phyloP scores from a whole-genome alignment of 108 stramenopile species.

The Pseudonitzschia multiseries region DNA sequence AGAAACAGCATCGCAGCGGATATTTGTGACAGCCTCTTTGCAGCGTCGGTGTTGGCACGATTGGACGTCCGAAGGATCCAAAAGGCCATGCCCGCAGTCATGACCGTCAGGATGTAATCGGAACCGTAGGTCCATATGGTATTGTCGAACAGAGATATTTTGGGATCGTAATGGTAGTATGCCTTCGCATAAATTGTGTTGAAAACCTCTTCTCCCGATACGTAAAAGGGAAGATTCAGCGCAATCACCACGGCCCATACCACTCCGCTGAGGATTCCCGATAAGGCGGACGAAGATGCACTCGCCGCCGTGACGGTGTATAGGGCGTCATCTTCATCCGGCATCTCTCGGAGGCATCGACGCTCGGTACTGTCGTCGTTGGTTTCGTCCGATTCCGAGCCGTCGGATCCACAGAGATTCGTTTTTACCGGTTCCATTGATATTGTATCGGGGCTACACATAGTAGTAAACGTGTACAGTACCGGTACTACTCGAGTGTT shows the following conservation, averaged over 20 bases:
- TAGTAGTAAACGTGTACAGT: no score
- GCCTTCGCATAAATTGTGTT: slow-evolving; percentile 54
- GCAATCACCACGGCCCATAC: slow-evolving; percentile 6
- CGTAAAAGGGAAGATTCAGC: slow-evolving; percentile 49
- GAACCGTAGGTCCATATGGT: slow-evolving; percentile 81
- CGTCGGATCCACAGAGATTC: background rate
- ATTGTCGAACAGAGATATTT: slow-evolving; percentile 67
- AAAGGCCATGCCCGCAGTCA: slow-evolving; percentile 49
- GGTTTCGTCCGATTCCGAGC: background rate
- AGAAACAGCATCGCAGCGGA: slow-evolving; percentile 45
- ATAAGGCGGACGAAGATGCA: background rate
- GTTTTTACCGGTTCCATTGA: background rate
- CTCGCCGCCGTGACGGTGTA: background rate
- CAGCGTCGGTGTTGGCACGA: background rate
- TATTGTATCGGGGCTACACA: no score
- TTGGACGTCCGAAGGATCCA: slow-evolving; percentile 14
- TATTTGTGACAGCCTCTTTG: slow-evolving; percentile 10
- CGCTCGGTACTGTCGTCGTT: background rate
- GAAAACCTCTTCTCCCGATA: slow-evolving; percentile 40
- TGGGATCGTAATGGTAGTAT: slow-evolving; percentile 50
- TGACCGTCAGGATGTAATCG: slow-evolving; percentile 66
- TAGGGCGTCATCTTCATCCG: background rate
- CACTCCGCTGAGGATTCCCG: slow-evolving; percentile 4
- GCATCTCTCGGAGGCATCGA: background rate
- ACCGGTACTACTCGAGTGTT: no score